phyloP scores from a whole-genome alignment of 169 alveolate species.

The Plasmodium cynomolgi region DNA sequence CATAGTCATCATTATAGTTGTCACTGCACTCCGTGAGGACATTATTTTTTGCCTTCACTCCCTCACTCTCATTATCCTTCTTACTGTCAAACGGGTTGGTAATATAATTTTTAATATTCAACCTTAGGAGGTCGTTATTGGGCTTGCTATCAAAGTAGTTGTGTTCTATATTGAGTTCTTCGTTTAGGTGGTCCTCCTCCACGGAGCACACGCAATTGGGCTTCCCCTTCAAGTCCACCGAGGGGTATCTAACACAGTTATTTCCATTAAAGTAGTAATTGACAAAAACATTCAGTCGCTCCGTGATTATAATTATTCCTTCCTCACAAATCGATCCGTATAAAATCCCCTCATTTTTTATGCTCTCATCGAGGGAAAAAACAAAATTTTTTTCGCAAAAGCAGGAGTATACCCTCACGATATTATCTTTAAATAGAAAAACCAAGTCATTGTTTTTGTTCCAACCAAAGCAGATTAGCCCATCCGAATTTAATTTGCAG shows the following conservation, averaged over 20 bases:
- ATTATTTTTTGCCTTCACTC: background rate
- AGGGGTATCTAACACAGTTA: constrained; percentile 55
- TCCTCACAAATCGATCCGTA: constrained; percentile 40
- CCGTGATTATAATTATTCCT: constrained; percentile 64
- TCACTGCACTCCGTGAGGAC: constrained; percentile 27
- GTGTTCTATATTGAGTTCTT: constrained; percentile 49
- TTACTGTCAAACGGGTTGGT: constrained; percentile 60
- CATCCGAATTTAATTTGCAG: constrained; percentile 46
- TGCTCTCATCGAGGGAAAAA: constrained; percentile 75
- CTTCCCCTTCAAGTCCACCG: constrained; percentile 40
- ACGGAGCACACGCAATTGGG: constrained; percentile 44
- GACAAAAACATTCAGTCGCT: constrained; percentile 47
- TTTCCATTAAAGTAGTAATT: constrained; percentile 64
- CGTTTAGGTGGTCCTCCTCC: constrained; percentile 29
- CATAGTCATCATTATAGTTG: constrained; percentile 5
- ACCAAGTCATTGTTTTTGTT: constrained; percentile 74
- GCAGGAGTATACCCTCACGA: constrained; percentile 81
- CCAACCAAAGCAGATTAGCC: constrained; percentile 71
- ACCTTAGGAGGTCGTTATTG: constrained; percentile 29
- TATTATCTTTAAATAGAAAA: constrained; percentile 80
- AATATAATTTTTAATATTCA: constrained; percentile 47
- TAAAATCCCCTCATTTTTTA: constrained; percentile 69
- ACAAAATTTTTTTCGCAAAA: constrained; percentile 78
- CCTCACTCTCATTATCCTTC: constrained; percentile 40
- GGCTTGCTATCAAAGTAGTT: constrained; percentile 52